Evolutionary conservation across 495 filamentous ascomycete genomes (phyloP).

Genomic region (Achaetomiella virescens): DNA sequence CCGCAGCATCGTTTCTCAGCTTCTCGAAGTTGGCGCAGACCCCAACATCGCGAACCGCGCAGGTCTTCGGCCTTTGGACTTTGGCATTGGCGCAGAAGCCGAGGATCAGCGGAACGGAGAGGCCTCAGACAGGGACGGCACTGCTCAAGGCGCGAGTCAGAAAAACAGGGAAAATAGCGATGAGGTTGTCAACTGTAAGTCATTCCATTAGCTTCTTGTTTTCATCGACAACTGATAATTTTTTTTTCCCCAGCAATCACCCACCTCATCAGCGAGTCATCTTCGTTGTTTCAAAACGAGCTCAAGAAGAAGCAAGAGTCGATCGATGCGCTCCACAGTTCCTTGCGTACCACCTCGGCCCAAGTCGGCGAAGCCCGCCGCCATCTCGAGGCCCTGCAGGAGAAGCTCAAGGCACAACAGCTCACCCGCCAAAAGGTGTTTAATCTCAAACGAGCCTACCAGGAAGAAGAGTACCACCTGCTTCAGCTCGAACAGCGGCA

Average conservation of each 20-base stretch:
- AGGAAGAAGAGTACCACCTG: constrained; percentile 44
- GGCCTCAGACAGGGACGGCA: constrained; percentile 24
- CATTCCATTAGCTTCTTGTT: constrained; percentile 7
- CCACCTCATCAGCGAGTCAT: constrained; percentile 65
- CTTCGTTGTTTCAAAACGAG: constrained; percentile 66
- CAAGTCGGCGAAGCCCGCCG: constrained; percentile 69
- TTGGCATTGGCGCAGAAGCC: constrained; percentile 69
- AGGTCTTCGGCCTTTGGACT: constrained; percentile 79
- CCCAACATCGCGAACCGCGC: constrained; percentile 81
- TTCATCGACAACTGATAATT: constrained; percentile 26
- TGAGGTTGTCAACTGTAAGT: constrained; percentile 66
- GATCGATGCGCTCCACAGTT: constrained; percentile 68
- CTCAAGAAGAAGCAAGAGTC: constrained; percentile 73
- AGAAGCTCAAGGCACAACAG: constrained; percentile 43
- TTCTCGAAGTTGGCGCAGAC: constrained; percentile 89
- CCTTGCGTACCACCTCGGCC: constrained; percentile 72
- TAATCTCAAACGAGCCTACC: constrained; percentile 44
- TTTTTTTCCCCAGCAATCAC: constrained; percentile 60
- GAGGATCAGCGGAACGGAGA: constrained; percentile 43
- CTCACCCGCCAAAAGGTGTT: constrained; percentile 38
- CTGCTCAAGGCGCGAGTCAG: constrained; percentile 32
- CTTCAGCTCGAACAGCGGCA: constrained; percentile 34
- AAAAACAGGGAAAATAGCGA: constrained; percentile 54
- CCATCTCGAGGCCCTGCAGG: constrained; percentile 59
- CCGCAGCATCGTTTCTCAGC: constrained; percentile 81